Evolutionary conservation across 441 rosid species (phyloP).

Genomic region (Monsonia emarginata): DNA sequence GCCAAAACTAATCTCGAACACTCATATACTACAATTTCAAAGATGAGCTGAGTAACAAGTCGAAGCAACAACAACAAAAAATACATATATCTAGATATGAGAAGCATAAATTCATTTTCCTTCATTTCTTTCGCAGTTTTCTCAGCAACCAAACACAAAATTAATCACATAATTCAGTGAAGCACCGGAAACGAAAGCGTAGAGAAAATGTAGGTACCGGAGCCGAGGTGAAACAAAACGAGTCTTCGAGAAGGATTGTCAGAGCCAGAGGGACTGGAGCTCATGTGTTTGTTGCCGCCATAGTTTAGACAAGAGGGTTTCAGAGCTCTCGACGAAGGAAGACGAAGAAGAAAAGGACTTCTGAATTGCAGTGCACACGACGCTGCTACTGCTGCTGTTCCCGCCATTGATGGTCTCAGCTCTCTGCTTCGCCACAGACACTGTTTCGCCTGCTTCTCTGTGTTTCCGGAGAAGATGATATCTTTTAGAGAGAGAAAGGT

Average conservation of each 20-base stretch:
- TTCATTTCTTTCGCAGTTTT: not conserved
- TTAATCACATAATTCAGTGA: not conserved
- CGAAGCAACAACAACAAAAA: too few species aligned
- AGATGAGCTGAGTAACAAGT: not conserved
- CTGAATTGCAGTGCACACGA: not conserved
- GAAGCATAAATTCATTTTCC: not conserved
- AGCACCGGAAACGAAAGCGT: not conserved
- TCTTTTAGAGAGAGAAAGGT: not conserved
- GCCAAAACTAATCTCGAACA: not conserved
- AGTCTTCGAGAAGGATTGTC: constrained; percentile 34
- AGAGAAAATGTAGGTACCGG: constrained; percentile 20
- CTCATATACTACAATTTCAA: not conserved
- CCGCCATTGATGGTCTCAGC: not conserved
- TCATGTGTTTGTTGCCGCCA: not conserved
- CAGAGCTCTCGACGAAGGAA: not conserved
- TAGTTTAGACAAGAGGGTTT: constrained; percentile 14
- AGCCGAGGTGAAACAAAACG: constrained; percentile 38
- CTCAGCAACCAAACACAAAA: not conserved
- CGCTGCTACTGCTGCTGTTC: not conserved
- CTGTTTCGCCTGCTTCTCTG: not conserved
- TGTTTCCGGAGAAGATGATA: not conserved
- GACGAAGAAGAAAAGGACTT: not conserved
- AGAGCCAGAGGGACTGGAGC: constrained; percentile 9
- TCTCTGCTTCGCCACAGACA: not conserved
- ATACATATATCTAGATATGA: not conserved